phyloP scores from a whole-genome alignment of 1,284 basidiomycete species.

The Malassezia dermatis region DNA sequence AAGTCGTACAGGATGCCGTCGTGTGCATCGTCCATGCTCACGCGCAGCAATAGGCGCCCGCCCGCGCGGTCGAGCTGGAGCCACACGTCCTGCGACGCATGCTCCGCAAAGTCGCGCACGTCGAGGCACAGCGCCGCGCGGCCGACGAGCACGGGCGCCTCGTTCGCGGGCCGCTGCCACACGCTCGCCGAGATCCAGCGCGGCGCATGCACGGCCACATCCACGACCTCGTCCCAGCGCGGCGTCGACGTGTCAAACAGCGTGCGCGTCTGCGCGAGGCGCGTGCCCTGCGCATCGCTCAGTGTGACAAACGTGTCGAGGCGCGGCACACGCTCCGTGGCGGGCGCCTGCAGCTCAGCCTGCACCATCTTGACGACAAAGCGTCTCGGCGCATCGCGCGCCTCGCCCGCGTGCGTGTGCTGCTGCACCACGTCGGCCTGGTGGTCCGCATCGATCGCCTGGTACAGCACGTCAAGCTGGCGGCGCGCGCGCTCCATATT shows the following conservation, averaged over 20 bases:
- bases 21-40: slow-evolving; percentile 97
- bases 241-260: slow-evolving; percentile 84
- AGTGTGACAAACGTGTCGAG: slow-evolving; percentile 83
- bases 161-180: slow-evolving; percentile 65
- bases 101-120: slow-evolving; percentile 75
- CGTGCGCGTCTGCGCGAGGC: slow-evolving; percentile 86
- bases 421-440: slow-evolving; percentile 58
- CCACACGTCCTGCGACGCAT: slow-evolving; percentile 82
- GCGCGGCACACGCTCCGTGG: slow-evolving; percentile 6
- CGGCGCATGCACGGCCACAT: slow-evolving; percentile 67
- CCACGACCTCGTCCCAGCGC: slow-evolving; percentile 94
- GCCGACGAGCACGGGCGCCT: slow-evolving; percentile 61
- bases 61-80: slow-evolving; percentile 81
- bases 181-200: slow-evolving; percentile 95
- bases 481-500: slow-evolving; percentile 86
- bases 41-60: slow-evolving; percentile 64
- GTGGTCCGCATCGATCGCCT: slow-evolving; percentile 78
- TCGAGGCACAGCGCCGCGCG: slow-evolving; percentile 85
- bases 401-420: slow-evolving; percentile 46
- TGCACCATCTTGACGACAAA: slow-evolving; percentile 7
- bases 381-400: slow-evolving; percentile 4
- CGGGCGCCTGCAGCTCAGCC: slow-evolving; percentile 15
- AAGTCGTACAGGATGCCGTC: slow-evolving; percentile 98
- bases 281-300: slow-evolving; percentile 78
- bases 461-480: slow-evolving; percentile 85